These are phyloP conservation scores for Pseudotsuga menziesii DNA, from an alignment of 75 land plant genomes.

Conservation along the genomic window DNA sequence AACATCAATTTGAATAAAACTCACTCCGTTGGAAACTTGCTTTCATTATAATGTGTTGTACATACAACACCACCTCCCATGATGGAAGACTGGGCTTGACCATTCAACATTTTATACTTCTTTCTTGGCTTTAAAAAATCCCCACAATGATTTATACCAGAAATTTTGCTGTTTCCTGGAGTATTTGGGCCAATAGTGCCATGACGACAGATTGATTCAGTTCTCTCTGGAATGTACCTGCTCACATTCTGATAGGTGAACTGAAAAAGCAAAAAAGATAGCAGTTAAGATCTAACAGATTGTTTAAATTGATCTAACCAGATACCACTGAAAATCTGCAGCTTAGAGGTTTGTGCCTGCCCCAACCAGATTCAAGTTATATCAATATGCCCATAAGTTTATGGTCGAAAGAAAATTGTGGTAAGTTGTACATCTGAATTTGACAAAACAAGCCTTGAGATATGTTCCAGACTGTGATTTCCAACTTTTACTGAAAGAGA, in stretches of 20 bases:
- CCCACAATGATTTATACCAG: neutral
- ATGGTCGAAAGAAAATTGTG: neutral
- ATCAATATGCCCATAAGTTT: neutral
- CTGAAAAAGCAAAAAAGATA: neutral
- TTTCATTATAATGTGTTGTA: neutral
- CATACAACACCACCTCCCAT: neutral
- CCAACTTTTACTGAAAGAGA: no score
- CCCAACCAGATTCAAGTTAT: no score
- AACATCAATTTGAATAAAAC: neutral
- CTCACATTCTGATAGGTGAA: neutral
- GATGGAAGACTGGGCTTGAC: neutral
- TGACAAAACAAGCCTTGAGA: neutral
- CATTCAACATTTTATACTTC: neutral
- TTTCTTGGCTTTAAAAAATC: slow-evolving; percentile 1
- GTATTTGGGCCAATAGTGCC: neutral
- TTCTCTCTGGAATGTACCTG: neutral
- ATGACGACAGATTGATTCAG: neutral
- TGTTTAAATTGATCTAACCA: neutral
- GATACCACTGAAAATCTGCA: no score
- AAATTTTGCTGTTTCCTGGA: neutral
- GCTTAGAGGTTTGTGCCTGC: no score
- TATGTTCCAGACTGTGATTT: neutral
- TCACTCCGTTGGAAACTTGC: neutral
- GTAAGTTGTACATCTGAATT: neutral
- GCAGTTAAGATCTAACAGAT: neutral